Base-by-base conservation (phyloP, 352 stramenopile species). In the Phytophthora megakarya region DNA sequence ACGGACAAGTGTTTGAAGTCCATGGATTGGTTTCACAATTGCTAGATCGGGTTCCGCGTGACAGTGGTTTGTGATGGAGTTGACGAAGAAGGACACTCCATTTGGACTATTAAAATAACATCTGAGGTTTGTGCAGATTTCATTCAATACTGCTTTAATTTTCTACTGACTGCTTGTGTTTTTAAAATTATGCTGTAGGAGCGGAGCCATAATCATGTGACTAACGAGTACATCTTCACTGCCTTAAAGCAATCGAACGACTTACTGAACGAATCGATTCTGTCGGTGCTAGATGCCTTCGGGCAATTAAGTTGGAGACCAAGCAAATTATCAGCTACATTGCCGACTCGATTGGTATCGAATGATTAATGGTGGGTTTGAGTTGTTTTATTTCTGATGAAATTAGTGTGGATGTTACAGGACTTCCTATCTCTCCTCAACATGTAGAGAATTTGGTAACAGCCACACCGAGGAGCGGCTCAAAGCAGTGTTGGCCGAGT, bases 81-180 rank as follows among this genome's bases (percentile, higher is more conserved):
- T 3, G 38, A 44, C 18, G 38, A 44, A 11, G 3, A 23, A 23
- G 38, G 16, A 23, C 3, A 6, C 6, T 10, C 16, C 7, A 23
- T 6, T 18, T 53, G 30, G 45, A 42, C 33, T 1, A 53, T 53
- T 42, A 53, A 42, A 42, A n/a, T 53, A 16, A 53, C 30, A 28
- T 18, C 3, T 22, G 45, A 53, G 45, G 28, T 53, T 53, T n/a
- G 19, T n/a, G n/a, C n/a, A n/a, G n/a, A n/a, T n/a, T 53, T 53
- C 3, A 5, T 30, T 30, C 26, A 32, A 4, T 9, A 32, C 9
- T 32, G 26, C 9, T 32, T 32, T 32, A 32, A 9, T 32, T 32
- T 9, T 32, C 26, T 32, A 32, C 9, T 9, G 5, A 9, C 9
- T 32, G 26, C 4, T 32, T 9, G 5, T 32, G 26, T 9, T 32